Base-by-base conservation (phyloP, 306 rosid species). In the Alnus glutinosa region DNA sequence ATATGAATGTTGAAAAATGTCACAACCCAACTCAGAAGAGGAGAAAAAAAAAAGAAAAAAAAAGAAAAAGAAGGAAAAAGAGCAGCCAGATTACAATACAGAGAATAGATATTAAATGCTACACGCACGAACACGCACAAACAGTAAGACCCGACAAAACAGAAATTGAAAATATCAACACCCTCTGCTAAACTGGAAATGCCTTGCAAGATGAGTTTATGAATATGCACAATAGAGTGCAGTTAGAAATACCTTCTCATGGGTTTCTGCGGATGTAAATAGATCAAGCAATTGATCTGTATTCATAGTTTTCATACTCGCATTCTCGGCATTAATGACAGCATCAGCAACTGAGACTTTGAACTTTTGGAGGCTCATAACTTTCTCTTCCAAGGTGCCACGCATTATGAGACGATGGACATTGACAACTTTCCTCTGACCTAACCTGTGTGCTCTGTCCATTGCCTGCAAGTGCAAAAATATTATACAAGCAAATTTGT, bases 321-420 rank as follows among this genome's bases (percentile, higher is more conserved):
- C 88, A 84, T 95, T 95, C 77, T 95, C 98, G 7, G 98, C 57
- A 89, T 95, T 95, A 74, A 95, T 95, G 84, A 95, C 97, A 80
- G 98, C 96, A 83, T 92, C 91, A 75, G 98, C 98, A 76, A 92
- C 92, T 0, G 98, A 92, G 66, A 91, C 85, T 82, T 95, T 95
- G 81, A 95, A 95, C 88, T 83, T 90, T 58, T 95, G 98, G 61
- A 95, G 91, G 82, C 90, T 92, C 98, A 95, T 95, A 74, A 95
- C 97, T 79, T 95, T 95, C 90, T 95, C 98, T 88, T 95, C 98
- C 70, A 95, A 79, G 44, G 98, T 95, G 80, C 98, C 98, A 57
- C 98, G 98, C 98, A 95, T 95, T 83, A 95, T 95, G 66, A 95
- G 88, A 14, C 98, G 98, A 78, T 95, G 98, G 76, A 92, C 98